These are phyloP conservation scores for Xylaria sp. DNA, from an alignment of 2,329 filamentous ascomycete species.

Conservation along the genomic window DNA sequence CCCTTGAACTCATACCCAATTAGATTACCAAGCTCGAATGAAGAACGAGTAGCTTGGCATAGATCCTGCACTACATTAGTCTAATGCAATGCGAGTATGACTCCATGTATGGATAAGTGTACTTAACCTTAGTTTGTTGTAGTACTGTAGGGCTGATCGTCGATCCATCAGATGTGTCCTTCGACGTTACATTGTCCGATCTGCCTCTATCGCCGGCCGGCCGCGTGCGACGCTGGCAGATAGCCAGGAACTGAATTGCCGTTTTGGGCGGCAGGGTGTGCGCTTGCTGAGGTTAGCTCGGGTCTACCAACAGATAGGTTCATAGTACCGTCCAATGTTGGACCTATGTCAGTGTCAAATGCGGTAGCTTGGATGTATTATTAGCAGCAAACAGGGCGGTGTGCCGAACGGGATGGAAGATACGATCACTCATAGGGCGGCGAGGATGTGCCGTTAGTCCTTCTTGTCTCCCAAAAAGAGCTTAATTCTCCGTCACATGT, in stretches of 20 bases:
- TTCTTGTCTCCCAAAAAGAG: neutral
- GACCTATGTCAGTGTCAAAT: neutral
- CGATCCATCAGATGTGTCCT: slow-evolving; percentile 1
- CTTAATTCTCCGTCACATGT: neutral
- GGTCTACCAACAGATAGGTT: too few species aligned
- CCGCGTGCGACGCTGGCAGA: slow-evolving; percentile 1
- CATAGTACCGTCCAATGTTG: too few species aligned
- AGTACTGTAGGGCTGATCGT: slow-evolving; percentile 24
- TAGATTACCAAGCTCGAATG: neutral
- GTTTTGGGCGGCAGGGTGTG: neutral
- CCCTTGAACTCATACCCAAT: neutral
- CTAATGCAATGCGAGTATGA: neutral
- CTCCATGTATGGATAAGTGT: neutral
- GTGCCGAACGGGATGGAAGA: neutral
- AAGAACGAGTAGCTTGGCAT: slow-evolving; percentile 16
- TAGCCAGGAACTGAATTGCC: neutral
- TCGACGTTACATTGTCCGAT: neutral
- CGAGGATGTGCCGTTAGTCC: neutral
- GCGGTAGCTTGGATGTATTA: neutral
- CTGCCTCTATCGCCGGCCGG: neutral
- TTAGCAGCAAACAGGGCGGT: slow-evolving; percentile 2
- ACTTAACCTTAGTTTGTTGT: too few species aligned
- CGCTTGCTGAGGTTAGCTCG: too few species aligned
- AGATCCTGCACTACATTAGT: slow-evolving; percentile 5
- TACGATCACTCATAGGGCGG: neutral